Base-by-base conservation (phyloP, 1,284 basidiomycete genomes). In the Flammula alnicola region DNA sequence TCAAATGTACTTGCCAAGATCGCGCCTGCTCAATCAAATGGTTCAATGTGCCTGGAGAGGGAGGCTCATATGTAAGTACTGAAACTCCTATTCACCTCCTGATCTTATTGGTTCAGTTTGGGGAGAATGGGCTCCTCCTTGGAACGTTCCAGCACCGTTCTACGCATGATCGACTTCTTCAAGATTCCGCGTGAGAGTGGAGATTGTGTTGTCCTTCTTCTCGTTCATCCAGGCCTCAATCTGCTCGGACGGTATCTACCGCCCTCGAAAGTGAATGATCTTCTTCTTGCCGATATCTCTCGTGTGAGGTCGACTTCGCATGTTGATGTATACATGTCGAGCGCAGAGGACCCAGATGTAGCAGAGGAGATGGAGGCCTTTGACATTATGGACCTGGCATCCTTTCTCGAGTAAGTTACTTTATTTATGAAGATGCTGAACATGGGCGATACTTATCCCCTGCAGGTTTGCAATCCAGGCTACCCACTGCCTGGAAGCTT, bases 351-450 rank as follows among this genome's bases (percentile, higher is more conserved):
- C 46, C 62, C 69, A 7, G 76, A 78, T 46, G 60, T 71, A 19
- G 64, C 70, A 43, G 80, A 79, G 46, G 81, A 80, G 52, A 72
- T 78, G 66, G 83, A 81, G 54, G 75, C 73, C 9, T 80, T 80
- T 49, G 84, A 85, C 59, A 80, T 85, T 42, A 87, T 88, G 82
- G 86, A 88, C 64, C 69, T 88, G 19, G 85, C 85, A 11, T 81
- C 84, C 0, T 88, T 88, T 63, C 70, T 88, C 5, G 85, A 88
- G 84, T 85, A 57, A 50, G 80, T 63, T 6, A 19, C 2, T 39
- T 35, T n/a, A 33, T 19, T 16, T 5, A 11, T 6, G 30, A 38
- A 5, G 4, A 25, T n/a, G 20, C 6, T 25, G 25, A 37, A 19
- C 5, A 20, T 29, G 10, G 12, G 3, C 16, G 10, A 27, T 44